phyloP scores from a whole-genome alignment of 176 grass and related monocot species.

The Musa troglodytarum region DNA sequence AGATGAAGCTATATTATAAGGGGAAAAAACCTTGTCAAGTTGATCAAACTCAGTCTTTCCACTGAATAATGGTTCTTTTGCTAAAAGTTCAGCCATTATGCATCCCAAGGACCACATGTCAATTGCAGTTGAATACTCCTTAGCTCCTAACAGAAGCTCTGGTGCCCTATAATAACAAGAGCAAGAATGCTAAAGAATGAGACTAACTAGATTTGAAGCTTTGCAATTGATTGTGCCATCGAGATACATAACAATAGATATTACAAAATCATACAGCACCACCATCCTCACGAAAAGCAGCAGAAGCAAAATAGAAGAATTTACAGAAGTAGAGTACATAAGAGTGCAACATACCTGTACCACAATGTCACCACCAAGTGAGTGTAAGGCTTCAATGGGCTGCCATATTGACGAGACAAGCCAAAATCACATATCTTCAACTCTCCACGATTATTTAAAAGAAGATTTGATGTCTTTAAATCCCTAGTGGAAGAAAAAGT shows the following conservation, averaged over 20 bases:
- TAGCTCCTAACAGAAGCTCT: conserved; percentile 78
- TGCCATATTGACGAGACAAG: conserved; percentile 86
- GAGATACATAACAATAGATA: too few species aligned
- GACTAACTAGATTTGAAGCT: background rate
- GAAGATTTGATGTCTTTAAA: conserved; percentile 90
- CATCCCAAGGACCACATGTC: conserved; percentile 98
- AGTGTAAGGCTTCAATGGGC: conserved; percentile 81
- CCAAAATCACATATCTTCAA: conserved; percentile 98
- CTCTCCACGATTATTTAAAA: conserved; percentile 86
- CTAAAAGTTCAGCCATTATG: conserved; percentile 93
- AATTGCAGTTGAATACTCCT: conserved; percentile 88
- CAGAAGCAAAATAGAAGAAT: background rate
- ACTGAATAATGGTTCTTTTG: conserved; percentile 70
- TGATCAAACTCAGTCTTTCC: conserved; percentile 73
- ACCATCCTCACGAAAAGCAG: background rate
- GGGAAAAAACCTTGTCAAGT: conserved; percentile 57
- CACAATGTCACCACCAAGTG: conserved; percentile 93
- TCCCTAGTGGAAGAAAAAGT: conserved; percentile 40
- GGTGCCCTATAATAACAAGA: conserved; percentile 47
- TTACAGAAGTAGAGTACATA: background rate
- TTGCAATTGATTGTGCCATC: background rate
- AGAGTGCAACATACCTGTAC: conserved; percentile 54
- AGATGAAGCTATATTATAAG: background rate
- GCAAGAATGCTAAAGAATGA: background rate
- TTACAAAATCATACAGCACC: too few species aligned